Evolutionary conservation across 805 yeast genomes (phyloP), one percentile per base, ranked within the genome.

Genomic region (Suhomyces sp.): DNA sequence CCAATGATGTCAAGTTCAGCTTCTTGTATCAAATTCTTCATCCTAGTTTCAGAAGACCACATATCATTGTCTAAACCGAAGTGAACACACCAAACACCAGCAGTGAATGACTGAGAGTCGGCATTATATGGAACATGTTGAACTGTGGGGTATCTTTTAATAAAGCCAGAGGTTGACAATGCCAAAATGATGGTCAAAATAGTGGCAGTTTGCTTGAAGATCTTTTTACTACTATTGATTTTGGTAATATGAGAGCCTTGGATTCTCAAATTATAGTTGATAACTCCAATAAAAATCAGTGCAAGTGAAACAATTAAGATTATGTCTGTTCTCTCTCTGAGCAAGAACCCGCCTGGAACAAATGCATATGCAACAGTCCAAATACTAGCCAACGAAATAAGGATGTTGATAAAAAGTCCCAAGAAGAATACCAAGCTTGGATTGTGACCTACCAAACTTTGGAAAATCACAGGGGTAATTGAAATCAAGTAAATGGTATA

Each of bases 321-420:
- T 29, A 84, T 59, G 57, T 88, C 95, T 1, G 93, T 82, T 57
- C 96, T 76, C 60, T 93, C 98, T 53, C 98, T 77, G 33, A 93
- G 68, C 15, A 84, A 42, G 55, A 83, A 81, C 6, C 98, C 98
- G 41, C 87, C 90, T 8, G 98, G 98, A 30, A 93, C 98, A 65
- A 93, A 93, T 0, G 98, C 98, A 60, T 93, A 93, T 0, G 98
- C 98, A 29, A 93, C 98, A 27, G 84, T 82, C 98, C 98, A 91
- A 33, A 91, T 95, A 58, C 88, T 91, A 4, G 84, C 95, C 42
- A 93, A 69, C 17, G 82, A 70, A 23, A 86, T 55, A 4, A 83
- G 31, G 33, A 80, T 66, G 43, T 74, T 63, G 28, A 76, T 46
- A 5, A 79, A 51, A 38, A 76, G 74, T 0, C 76, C 72, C 2